Base-by-base conservation (phyloP, 2,329 filamentous ascomycete species). In the Pyricularia sp. region DNA sequence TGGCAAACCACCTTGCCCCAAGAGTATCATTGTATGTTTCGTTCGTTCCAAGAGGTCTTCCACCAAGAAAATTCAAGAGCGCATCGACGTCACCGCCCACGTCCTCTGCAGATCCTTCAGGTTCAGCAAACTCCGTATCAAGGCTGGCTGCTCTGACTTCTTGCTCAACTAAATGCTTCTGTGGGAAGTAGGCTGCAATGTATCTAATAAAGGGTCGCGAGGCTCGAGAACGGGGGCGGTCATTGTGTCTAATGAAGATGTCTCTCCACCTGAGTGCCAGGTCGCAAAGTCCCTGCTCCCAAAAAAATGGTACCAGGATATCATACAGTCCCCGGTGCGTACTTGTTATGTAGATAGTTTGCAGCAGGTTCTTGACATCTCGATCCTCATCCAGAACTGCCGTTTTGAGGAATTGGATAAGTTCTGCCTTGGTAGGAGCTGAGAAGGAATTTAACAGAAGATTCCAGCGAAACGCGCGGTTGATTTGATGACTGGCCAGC, bases 1-100 rank as follows among this genome's bases (percentile, higher is more conserved):
- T 89, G 11, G 93, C 93, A 76, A 97, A 94, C 80, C 93, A 88
- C 71, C 89, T 86, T n/a, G 93, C 91, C 23, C 91, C 90, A 33
- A 96, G 84, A 0, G 82, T 79, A 76, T 95, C 92, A 74, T 86
- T 90, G 71, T 88, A 85, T 10, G 79, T 78, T 70, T 84, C 79
- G 17, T 71, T 71, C 30, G 80, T 78, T 26, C 79, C 78, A 70
- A 79, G 79, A 1, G 77, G 79, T 58, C 75, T 73, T n/a, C 79
- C 79, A 31, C 81, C 77, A 2, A 78, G 75, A n/a, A 75, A 76
- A 69, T 81, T 75, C 65, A 64, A 70, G 14, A 69, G 50, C 30
- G 50, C 50, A 20, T 12, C 14, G 17, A 61, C 10, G 10, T 65
- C 58, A 14, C n/a, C 28, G 30, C 12, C n/a, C 26, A 50, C 11